Evolutionary conservation across 331 rosid species (phyloP).

Genomic region (Prunus yedoensis): DNA sequence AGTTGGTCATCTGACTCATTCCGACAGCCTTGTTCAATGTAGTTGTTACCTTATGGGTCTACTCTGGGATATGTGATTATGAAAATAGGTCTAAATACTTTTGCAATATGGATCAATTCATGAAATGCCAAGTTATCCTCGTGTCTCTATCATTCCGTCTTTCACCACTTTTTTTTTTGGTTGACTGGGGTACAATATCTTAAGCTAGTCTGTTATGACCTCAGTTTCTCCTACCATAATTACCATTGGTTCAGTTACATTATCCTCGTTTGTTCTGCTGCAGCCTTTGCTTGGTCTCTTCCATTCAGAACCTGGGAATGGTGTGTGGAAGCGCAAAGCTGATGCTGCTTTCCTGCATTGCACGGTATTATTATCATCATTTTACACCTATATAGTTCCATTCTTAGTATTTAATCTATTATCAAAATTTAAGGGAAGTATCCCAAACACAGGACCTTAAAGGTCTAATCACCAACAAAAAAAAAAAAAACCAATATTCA

Average conservation of each 20-base stretch:
- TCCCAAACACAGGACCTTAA: not conserved
- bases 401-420: not conserved
- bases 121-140: not conserved
- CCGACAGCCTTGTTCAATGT: not conserved
- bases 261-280: constrained; percentile 25
- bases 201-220: no score
- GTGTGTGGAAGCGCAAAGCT: constrained; percentile 95
- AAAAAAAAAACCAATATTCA: not conserved
- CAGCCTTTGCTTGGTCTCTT: constrained; percentile 86
- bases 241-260: not conserved
- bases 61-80: not conserved
- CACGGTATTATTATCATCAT: constrained; percentile 46
- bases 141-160: not conserved
- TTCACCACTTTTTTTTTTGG: not conserved
- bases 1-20: not conserved
- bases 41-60: not conserved
- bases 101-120: not conserved
- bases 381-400: not conserved
- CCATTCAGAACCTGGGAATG: constrained; percentile 77
- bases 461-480: not conserved
- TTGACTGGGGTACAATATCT: no score
- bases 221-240: not conserved
- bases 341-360: constrained; percentile 77
- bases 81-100: not conserved
- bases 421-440: not conserved